A percentile compares a stretch with the other conserved stretches of the same genome.
These are phyloP conservation scores for Sporothrix humicola DNA, from an alignment of 2,329 filamentous ascomycete species.

Conservation along the genomic window DNA sequence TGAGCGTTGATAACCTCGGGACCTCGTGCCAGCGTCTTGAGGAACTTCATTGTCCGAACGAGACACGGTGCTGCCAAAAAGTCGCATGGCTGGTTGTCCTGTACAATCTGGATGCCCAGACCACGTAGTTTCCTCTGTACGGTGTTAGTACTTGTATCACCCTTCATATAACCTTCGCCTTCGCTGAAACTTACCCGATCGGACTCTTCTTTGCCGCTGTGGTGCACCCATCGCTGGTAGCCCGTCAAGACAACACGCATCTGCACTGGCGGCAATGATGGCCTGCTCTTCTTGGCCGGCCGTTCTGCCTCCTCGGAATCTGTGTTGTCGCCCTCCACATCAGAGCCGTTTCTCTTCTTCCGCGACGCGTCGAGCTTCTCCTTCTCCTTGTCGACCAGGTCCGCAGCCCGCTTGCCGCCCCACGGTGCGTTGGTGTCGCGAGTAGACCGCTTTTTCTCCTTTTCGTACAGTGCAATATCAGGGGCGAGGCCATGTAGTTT, in stretches of 20 bases:
- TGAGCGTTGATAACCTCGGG: slow-evolving; percentile 76
- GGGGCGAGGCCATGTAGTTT: slow-evolving; percentile 77
- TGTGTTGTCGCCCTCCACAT: slow-evolving; percentile 42
- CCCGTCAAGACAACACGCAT: slow-evolving; percentile 83
- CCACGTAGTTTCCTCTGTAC: slow-evolving; percentile 72
- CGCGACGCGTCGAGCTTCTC: slow-evolving; percentile 63
- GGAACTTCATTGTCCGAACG: slow-evolving; percentile 91
- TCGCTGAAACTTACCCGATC: slow-evolving; percentile 58
- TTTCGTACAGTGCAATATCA: slow-evolving; percentile 89
- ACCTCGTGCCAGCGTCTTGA: slow-evolving; percentile 81
- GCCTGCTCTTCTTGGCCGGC: slow-evolving; percentile 67
- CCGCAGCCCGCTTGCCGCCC: slow-evolving; percentile 67
- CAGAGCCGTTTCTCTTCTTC: slow-evolving; percentile 43
- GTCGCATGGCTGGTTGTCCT: slow-evolving; percentile 77
- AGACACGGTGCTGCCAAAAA: slow-evolving; percentile 87
- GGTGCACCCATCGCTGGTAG: slow-evolving; percentile 79
- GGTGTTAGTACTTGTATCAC: background rate
- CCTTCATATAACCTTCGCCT: background rate
- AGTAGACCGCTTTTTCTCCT: slow-evolving; percentile 79
- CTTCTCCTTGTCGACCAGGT: slow-evolving; percentile 60
- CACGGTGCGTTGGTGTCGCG: slow-evolving; percentile 59
- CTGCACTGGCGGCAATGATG: slow-evolving; percentile 66
- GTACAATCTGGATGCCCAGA: slow-evolving; percentile 79
- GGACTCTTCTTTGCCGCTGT: slow-evolving; percentile 73
- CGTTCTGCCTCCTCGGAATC: slow-evolving; percentile 56